Evolutionary conservation across 768 basidiomycete genomes (phyloP), one percentile per base, ranked within the genome.

Genomic region (Hemileccinum impolitum): DNA sequence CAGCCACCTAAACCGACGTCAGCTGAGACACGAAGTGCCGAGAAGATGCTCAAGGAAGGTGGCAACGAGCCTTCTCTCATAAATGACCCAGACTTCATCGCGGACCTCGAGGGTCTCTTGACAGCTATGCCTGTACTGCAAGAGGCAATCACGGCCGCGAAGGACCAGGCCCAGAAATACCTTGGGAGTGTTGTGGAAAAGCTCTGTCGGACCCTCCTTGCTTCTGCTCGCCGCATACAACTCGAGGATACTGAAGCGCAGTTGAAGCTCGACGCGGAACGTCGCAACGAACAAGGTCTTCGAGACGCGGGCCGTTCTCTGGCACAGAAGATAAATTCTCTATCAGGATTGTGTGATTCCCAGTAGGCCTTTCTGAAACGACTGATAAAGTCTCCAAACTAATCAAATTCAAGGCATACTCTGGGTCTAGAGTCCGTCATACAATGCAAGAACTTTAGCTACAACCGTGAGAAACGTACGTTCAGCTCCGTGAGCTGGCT

Each of bases 41-140:
- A 64, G 0, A 51, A 41, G 38, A 41, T 65, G 53, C 44, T 64
- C 4, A 64, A 38, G 50, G 64, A 64, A 2, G 58, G 62, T 11
- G 17, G 39, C 4, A 55, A 50, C 1, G 58, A 63, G 23, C 12
- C 51, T 17, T 57, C 58, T 34, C 64, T 57, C 18, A 34, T 61
- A 3, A 50, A 3, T 23, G 64, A 64, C 36, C 38, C 50, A 2
- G 55, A 60, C 19, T 64, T 66, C 36, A 31, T 64, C 14, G 28
- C 56, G 4, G 60, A 65, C 40, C 56, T 64, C 11, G 61, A 61
- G 19, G 18, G 30, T 15, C 38, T 56, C 31, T 53, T 25, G 1
- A 35, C 30, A 3, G 50, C 53, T 25, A 42, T 44, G n/a, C 58
- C 63, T 12, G 19, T 43, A n/a, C 14, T 64, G 25, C 53, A 40